phyloP scores from a whole-genome alignment of 2,329 filamentous ascomycete genomes.

The Trichophyton benhamiae region DNA sequence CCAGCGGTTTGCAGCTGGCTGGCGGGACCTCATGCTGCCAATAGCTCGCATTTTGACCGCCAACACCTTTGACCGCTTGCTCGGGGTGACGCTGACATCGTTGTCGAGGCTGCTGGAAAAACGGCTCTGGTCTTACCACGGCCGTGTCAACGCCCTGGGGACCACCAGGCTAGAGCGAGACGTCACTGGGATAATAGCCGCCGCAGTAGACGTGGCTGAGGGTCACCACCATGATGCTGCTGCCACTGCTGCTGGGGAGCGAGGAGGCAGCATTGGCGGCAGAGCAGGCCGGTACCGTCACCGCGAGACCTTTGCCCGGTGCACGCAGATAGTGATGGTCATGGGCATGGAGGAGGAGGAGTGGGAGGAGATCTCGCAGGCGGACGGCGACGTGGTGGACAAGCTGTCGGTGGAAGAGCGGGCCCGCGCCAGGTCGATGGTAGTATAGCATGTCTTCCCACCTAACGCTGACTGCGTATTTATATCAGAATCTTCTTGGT shows the following conservation, averaged over 20 bases:
- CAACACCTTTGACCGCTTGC: constrained; percentile 61
- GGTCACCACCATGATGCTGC: constrained; percentile 10
- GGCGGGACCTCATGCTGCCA: constrained; percentile 75
- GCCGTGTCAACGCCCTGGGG: constrained; percentile 67
- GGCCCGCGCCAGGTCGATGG: constrained; percentile 56
- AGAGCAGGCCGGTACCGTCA: constrained; percentile 62
- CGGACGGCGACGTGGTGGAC: constrained; percentile 43
- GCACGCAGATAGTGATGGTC: constrained; percentile 69
- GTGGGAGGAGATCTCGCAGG: constrained; percentile 63
- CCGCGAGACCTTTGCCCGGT: constrained; percentile 62
- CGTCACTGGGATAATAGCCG: constrained; percentile 57
- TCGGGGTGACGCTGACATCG: constrained; percentile 61
- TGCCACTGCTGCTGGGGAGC: constrained; percentile 12
- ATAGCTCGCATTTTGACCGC: constrained; percentile 73
- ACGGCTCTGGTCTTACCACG: constrained; percentile 67
- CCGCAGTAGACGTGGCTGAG: constrained; percentile 30
- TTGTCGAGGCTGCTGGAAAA: constrained; percentile 75
- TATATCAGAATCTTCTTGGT: no score
- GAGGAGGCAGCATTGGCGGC: constrained; percentile 28
- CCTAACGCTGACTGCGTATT: no score
- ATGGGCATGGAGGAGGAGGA: constrained; percentile 94
- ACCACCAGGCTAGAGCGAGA: constrained; percentile 76
- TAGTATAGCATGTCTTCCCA: constrained; percentile 22
- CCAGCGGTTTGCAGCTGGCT: constrained; percentile 68
- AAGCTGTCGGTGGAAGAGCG: constrained; percentile 63